Evolutionary conservation across 2,329 filamentous ascomycete species (phyloP), one percentile per base, ranked within the genome.

Genomic region (Arthrobotrys conoides): DNA sequence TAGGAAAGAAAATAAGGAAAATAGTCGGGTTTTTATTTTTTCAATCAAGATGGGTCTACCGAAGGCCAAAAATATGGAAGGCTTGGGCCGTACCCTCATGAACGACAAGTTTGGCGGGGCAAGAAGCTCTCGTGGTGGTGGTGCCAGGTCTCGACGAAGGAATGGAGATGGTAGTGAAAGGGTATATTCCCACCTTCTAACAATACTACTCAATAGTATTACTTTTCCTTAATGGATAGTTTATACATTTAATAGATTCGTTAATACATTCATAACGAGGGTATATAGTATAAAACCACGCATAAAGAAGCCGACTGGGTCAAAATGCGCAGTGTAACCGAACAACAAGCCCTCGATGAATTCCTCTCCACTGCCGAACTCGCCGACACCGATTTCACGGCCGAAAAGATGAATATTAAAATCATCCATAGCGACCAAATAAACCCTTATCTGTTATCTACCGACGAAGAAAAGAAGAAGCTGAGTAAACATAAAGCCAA

Each of bases 321-420:
- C 83, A 99, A 98, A 88, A 98, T 99, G 96, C 93, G 95, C 87
- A 97, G 93, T 84, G 93, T 99, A 82, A 99, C 96, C 4, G 93
- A 99, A 87, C 96, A 99, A 86, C 94, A 92, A 81, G 94, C 94
- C 53, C 90, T 99, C 80, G 96, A 99, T 85, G 96, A 99, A 85
- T 99, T 99, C 85, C 87, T 99, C 80, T 93, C 92, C 72, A 99
- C 96, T 0, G 96, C 96, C 80, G 94, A 98, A 86, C 87, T 99
- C 82, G 96, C 96, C n/a, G 95, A 94, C 81, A 99, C 96, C 81
- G 96, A 99, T 84, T 99, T 99, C 85, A 98, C 95, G 0, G 96
- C 51, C 30, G 94, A 98, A 87, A 98, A 98, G 88, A 92, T 97
- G 90, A 98, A 95, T 86, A 92, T 98, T 85, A 97, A 97, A 87